phyloP scores from a whole-genome alignment of 352 stramenopile species.

The Phytophthora agathidicida region DNA sequence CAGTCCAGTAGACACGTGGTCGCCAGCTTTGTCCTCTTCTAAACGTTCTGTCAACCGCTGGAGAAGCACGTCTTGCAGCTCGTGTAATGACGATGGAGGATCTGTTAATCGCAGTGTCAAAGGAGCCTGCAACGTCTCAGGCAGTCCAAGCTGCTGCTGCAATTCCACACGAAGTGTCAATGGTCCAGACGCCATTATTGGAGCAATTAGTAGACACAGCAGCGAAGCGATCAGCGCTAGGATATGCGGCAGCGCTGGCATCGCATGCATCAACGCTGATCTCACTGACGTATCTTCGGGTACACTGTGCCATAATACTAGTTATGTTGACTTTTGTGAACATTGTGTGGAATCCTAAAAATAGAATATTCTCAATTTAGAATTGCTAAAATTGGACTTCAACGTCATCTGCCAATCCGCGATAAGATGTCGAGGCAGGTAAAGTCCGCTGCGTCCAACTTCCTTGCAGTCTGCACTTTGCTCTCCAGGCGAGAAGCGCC shows the following conservation, averaged over 20 bases:
- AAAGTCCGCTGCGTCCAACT: not conserved
- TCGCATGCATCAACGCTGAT: not conserved
- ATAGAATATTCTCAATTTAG: constrained; percentile 21
- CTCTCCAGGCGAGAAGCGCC: not conserved
- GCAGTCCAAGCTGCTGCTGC: constrained; percentile 31
- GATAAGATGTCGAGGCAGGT: constrained; percentile 20
- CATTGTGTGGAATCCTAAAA: constrained; percentile 13
- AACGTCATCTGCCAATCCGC: constrained; percentile 13
- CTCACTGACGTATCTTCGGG: no score
- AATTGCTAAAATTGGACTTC: constrained; percentile 20
- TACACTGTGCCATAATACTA: no score
- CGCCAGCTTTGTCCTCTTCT: not conserved
- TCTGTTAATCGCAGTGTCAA: constrained; percentile 29
- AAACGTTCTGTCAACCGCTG: constrained; percentile 26
- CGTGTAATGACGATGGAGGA: constrained; percentile 22
- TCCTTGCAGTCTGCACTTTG: constrained; percentile 6
- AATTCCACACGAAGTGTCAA: constrained; percentile 45
- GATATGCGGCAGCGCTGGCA: constrained; percentile 12
- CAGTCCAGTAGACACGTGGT: constrained; percentile 1
- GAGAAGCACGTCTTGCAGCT: constrained; percentile 30
- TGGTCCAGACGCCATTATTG: constrained; percentile 20
- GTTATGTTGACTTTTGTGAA: no score
- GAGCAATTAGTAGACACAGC: constrained; percentile 7
- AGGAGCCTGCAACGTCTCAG: constrained; percentile 24
- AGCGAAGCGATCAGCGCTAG: constrained; percentile 19